Base-by-base conservation (phyloP, 2,329 filamentous ascomycete species). In the Talaromyces marneffei region DNA sequence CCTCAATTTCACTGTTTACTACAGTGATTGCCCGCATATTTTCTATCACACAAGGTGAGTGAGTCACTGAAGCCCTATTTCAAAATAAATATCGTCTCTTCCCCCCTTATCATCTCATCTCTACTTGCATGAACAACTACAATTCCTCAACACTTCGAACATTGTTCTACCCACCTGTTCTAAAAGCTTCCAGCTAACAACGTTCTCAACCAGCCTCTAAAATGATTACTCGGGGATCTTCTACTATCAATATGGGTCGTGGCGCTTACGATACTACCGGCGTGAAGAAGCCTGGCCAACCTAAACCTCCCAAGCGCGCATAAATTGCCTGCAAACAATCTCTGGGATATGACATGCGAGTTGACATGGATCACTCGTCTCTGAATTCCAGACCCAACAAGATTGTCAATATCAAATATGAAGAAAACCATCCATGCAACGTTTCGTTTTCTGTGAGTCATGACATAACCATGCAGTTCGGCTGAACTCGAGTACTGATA, bases 261-360 rank as follows among this genome's bases (percentile, higher is more conserved):
- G 79, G 79, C 61, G 79, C 77, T 62, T 82, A 82, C 64, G 79
- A 82, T 65, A 82, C 79, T 42, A 82, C 79, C 6, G 79, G 79
- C 29, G 78, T 81, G 23, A 78, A 79, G 65, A 80, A 81, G 70
- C 79, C 78, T 46, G 71, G 71, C 48, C 71, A 70, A 64, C 74
- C 75, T 61, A 77, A 78, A 67, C 79, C 76, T 48, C 77, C 77
- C 39, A 74, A 68, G 46, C 71, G 69, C 50, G 66, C 66, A 48
- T 62, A 62, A 53, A 55, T 31, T 40, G 33, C 33, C 14, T 6
- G 20, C 25, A 59, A 40, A 14, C 6, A 27, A 20, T 40, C 8
- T 31, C 42, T 48, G 27, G 31, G 12, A 31, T 16, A 16, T 12
- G 27, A 23, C 29, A 52, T 23, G 48, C 46, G 20, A 39, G 20